phyloP scores from a whole-genome alignment of 768 basidiomycete genomes.

The Daedaleopsis nitida region DNA sequence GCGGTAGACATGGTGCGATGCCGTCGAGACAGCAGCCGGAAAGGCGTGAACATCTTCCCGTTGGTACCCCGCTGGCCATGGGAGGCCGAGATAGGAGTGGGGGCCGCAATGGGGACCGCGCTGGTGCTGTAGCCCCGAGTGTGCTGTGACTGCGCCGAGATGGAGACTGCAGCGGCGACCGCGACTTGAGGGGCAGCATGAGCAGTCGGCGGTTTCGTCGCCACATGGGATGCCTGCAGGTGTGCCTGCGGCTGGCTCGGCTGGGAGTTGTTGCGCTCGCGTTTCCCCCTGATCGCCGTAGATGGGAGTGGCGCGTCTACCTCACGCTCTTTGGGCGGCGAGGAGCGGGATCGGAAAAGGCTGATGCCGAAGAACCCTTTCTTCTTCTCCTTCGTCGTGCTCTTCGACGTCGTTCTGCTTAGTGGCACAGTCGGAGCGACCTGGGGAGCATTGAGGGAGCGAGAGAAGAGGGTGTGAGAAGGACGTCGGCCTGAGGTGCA shows the following conservation, averaged over 20 bases:
- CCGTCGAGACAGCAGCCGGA: constrained; percentile 62
- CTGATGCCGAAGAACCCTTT: constrained; percentile 37
- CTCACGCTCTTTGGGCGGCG: constrained; percentile 28
- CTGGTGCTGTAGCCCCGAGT: constrained; percentile 23
- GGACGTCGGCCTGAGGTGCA: constrained; percentile 49
- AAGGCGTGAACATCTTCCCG: constrained; percentile 59
- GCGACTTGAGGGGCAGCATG: constrained; percentile 9
- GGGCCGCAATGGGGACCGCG: constrained; percentile 31
- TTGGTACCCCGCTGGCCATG: constrained; percentile 36
- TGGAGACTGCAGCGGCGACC: constrained; percentile 5
- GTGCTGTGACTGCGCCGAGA: constrained; percentile 12
- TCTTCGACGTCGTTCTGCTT: constrained; percentile 31
- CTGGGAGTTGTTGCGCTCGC: constrained; percentile 17
- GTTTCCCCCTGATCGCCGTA: constrained; percentile 8
- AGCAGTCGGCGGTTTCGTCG: constrained; percentile 3
- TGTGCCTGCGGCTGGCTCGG: constrained; percentile 8
- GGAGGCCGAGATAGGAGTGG: constrained; percentile 22
- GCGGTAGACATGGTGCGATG: constrained; percentile 71
- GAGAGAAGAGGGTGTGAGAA: constrained; percentile 68
- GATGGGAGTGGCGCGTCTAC: constrained; percentile 11
- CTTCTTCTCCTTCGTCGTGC: constrained; percentile 31
- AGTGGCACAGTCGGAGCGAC: constrained; percentile 10
- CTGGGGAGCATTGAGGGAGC: constrained; percentile 37
- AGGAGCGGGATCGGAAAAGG: constrained; percentile 35
- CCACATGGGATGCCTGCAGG: background rate